Evolutionary conservation across 129 eudicot species (phyloP).

Genomic region (Pittosporum tobira): DNA sequence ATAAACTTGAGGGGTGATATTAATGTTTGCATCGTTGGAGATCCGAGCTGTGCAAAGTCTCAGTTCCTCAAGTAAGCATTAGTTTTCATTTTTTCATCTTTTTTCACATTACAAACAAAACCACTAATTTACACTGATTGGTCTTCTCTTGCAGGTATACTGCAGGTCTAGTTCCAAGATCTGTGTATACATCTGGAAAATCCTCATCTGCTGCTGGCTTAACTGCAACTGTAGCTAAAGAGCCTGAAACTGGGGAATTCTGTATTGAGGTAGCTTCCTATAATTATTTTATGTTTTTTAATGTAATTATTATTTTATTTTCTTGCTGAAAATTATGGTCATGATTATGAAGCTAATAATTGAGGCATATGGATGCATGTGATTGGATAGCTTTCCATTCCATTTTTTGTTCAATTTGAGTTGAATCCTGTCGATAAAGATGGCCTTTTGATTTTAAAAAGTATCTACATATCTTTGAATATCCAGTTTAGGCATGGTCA

Average conservation of each 20-base stretch:
- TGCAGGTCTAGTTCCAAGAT: constrained; percentile 69
- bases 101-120: neutral
- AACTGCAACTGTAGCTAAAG: constrained; percentile 99
- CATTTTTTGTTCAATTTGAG: too few relatives aligned
- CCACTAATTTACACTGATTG: neutral
- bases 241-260: constrained; percentile 99
- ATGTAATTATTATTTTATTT: too few relatives aligned
- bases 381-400: too few relatives aligned
- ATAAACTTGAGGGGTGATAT: constrained; percentile 93
- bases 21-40: constrained; percentile 93
- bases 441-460: too few relatives aligned
- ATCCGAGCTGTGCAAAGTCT: constrained; percentile 99
- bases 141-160: constrained; percentile 48
- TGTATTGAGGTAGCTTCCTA: constrained; percentile 97
- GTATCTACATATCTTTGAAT: too few relatives aligned
- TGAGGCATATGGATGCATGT: too few relatives aligned
- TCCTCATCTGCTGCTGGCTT: constrained; percentile 99
- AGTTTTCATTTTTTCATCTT: too few relatives aligned
- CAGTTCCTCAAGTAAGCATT: constrained; percentile 91
- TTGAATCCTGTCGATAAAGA: too few relatives aligned
- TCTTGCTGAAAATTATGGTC: neutral
- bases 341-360: neutral
- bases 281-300: too few relatives aligned
- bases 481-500: too few relatives aligned
- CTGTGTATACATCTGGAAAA: constrained; percentile 95